These are phyloP conservation scores for Purshia tridentata DNA, from an alignment of 306 rosid species.

Conservation along the genomic window DNA sequence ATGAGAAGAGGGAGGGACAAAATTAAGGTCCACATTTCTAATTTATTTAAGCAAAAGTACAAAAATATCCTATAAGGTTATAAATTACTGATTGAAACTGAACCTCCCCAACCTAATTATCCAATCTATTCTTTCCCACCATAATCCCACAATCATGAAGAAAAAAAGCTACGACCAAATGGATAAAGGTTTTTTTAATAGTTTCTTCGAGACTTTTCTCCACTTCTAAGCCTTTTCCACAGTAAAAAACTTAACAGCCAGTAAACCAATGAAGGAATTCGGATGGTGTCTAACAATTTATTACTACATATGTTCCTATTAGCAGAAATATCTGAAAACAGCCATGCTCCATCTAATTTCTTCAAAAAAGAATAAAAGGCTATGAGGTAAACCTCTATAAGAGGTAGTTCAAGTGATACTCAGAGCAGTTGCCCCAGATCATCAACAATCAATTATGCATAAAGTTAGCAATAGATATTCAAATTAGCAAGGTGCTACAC, in stretches of 20 bases:
- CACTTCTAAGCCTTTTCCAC: not conserved
- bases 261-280: not conserved
- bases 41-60: not conserved
- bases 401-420: not conserved
- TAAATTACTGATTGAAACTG: not conserved
- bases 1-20: not conserved
- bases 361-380: too few species aligned
- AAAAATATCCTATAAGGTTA: not conserved
- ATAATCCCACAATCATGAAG: not conserved
- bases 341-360: not conserved
- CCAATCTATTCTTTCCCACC: not conserved
- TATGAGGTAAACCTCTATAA: too few species aligned
- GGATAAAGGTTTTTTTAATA: not conserved
- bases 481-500: too few species aligned
- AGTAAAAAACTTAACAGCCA: not conserved
- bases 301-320: not conserved
- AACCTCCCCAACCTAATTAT: not conserved
- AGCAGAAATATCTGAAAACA: not conserved
- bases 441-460: not conserved
- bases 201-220: not conserved
- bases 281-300: not conserved
- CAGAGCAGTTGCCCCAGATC: not conserved
- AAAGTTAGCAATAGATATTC: not conserved
- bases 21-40: not conserved
- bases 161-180: not conserved